Base-by-base conservation (phyloP, 306 rosid genomes). In the Geum urbanum region DNA sequence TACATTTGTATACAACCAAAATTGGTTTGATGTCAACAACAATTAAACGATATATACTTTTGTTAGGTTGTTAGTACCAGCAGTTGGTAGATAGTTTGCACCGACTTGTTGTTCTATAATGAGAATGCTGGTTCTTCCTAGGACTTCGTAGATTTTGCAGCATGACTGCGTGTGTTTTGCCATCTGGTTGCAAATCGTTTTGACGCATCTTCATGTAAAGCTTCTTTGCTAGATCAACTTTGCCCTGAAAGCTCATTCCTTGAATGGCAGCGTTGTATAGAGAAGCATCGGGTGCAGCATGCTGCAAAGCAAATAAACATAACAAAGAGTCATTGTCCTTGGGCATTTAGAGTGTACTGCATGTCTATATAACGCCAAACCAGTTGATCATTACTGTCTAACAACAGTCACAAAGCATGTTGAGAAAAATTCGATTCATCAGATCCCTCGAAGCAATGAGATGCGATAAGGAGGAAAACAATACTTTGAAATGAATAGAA, bases 251-350 rank as follows among this genome's bases (percentile, higher is more conserved):
- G 85, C 90, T 88, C 95, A 88, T 70, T 79, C 94, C 97, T 75
- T 94, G 98, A 71, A 90, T 58, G 20, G 66, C 94, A 35, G 90
- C 88, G 70, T 94, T 88, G 74, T 87, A 94, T 7, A 94, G 84
- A 24, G 92, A 73, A 8, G 79, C 84, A 71, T 84, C 78, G 22
- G 90, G 88, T 71, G 50, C 76, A 51, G 50, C 72, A 65, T 53
- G 66, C 94, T 82, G 86, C 82, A 75, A 47, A 81, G 67, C 47
- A 66, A 82, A 58, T 59, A 46, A 14, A 80, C 27, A 77, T 5
- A 14, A 45, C 10, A 40, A 52, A 32, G 24, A 13, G 43, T 37
- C 12, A 53, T 13, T 2, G 60, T 39, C 45, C 11, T 8, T 49
- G 10, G 48, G 47, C 52, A 18, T 13, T 66, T 13, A 65, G 50